Evolutionary conservation across 2,329 filamentous ascomycete genomes (phyloP).

Genomic region (Hypocreales sp.): DNA sequence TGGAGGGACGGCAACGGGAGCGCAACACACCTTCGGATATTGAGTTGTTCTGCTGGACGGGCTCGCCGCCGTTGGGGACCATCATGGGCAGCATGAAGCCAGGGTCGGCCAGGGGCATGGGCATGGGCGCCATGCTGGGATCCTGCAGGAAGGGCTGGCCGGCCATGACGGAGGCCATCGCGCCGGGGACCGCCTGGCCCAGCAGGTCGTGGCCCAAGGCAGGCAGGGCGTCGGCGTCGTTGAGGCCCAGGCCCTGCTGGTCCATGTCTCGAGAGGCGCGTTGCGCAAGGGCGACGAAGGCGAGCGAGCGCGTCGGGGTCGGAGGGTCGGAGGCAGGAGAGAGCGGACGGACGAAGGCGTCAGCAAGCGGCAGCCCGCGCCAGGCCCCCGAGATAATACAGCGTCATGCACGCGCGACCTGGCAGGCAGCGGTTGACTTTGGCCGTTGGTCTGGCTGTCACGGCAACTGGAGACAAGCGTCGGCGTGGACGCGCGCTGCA

Average conservation of each 20-base stretch:
- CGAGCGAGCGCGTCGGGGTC: no score
- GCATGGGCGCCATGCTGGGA: conserved; percentile 12
- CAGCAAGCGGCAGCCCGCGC: conserved; percentile 1
- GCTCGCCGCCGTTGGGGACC: conserved; percentile 14
- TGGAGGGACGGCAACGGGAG: no score
- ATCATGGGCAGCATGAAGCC: conserved; percentile 16
- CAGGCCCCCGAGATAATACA: not conserved
- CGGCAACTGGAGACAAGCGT: no score
- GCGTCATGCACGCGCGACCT: conserved; percentile 1
- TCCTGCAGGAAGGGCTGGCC: conserved; percentile 11
- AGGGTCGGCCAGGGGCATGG: conserved; percentile 11
- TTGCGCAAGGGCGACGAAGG: no score
- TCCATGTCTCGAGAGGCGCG: not conserved
- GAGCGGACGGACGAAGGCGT: no score
- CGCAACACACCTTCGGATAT: conserved; percentile 19
- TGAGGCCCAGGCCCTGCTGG: not conserved
- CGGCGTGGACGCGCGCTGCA: no score
- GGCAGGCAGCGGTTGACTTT: no score
- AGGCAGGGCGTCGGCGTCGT: not conserved
- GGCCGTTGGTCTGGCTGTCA: no score
- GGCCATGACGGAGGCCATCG: conserved; percentile 10
- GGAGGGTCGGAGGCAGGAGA: no score
- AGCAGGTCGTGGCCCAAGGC: not conserved
- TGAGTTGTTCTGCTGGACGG: conserved; percentile 6
- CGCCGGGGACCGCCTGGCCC: conserved; percentile 1